Conservation (phyloP, 192 early-diverging fungal species). For the Umbelopsis vinacea region DNA sequence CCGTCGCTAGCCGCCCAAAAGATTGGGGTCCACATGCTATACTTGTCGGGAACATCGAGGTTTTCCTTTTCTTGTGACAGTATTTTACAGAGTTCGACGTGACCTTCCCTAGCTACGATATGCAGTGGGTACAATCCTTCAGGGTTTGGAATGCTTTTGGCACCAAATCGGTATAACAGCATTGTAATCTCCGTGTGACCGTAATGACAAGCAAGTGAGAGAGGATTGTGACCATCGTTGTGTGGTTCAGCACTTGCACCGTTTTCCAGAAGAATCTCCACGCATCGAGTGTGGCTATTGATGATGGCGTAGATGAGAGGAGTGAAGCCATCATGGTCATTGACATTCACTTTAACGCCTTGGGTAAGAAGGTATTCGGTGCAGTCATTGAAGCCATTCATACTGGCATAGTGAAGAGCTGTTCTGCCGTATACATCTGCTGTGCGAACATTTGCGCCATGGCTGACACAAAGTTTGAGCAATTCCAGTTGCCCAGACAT, state of each 20-base stretch:
- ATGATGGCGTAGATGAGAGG: constrained; percentile 88
- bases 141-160: constrained; percentile 71
- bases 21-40: constrained; percentile 96
- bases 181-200: constrained; percentile 87
- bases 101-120: constrained; percentile 85
- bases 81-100: constrained; percentile 67
- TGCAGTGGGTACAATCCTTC: constrained; percentile 91
- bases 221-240: constrained; percentile 64
- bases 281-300: constrained; percentile 79
- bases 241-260: constrained; percentile 67
- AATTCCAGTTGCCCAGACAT: constrained; percentile 78
- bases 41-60: constrained; percentile 84
- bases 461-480: constrained; percentile 60
- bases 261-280: constrained; percentile 72
- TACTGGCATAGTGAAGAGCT: constrained; percentile 92
- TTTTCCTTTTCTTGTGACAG: constrained; percentile 76
- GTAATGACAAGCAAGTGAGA: constrained; percentile 91
- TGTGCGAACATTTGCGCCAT: constrained; percentile 57
- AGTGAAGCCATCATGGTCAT: constrained; percentile 90
- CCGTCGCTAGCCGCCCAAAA: constrained; percentile 96
- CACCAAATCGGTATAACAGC: constrained; percentile 78
- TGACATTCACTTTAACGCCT: constrained; percentile 54
- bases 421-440: constrained; percentile 91
- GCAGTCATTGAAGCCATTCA: constrained; percentile 82
- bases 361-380: constrained; percentile 61